Base-by-base conservation (phyloP, 1,139 yeast genomes). In the Blastobotrys illinoisensis region DNA sequence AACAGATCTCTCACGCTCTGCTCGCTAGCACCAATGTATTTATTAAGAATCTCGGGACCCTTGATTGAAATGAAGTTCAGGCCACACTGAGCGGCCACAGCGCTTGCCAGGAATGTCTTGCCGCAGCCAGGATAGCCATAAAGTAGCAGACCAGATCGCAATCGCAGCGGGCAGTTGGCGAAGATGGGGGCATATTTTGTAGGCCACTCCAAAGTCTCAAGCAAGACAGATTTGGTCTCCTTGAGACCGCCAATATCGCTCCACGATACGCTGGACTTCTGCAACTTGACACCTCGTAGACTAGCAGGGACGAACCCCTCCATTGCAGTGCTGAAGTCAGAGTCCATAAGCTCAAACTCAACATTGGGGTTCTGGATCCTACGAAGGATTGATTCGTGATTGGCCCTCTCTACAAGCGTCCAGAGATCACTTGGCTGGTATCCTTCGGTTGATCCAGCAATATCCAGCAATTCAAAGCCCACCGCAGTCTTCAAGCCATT, bases 101-200 rank as follows among this genome's bases (percentile, higher is more conserved):
- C 97, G 58, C 95, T 86, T 0, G 98, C 98, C 44, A 93, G 72
- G 58, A 91, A 76, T 0, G 99, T 93, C 70, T 93, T 93, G 54
- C 99, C 99, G 73, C 99, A 93, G 3, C 99, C 99, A 0, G 99
- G 99, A 66, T 88, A 93, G 0, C 99, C 99, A 70, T 91, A 93
- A 16, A 93, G 78, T 52, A 93, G 74, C 40, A 93, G 81, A 54
- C 99, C 99, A 0, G 97, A 89, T 64, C 98, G 78, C 54, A 91
- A 74, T 55, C 98, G 74, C 52, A 93, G 74, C 0, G 98, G 97
- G 65, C 96, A 88, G 61, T 82, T 83, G 18, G 87, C 85, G 70
- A 93, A 93, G 26, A 93, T 88, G 2, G 98, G 97, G 0, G 97
- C 96, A 67, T 91, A 93, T 64, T 85, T 87, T 0, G 97, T 89